Conservation (phyloP, 2,329 filamentous ascomycete species). For the Trichoderma sp. region DNA sequence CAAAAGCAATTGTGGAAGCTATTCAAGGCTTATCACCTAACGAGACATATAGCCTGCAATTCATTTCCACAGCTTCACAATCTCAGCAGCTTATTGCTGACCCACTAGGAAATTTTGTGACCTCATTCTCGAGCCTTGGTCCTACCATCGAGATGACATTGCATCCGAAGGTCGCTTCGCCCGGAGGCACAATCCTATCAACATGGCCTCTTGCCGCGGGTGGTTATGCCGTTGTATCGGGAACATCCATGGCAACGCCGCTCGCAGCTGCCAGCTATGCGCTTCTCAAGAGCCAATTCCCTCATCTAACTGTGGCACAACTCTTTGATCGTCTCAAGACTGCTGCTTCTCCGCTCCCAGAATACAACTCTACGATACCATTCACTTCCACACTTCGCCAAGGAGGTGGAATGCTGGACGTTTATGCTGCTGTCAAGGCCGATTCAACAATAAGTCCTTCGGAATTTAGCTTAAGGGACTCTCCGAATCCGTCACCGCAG, state of each 20-base stretch:
- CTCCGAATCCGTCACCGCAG: neutral
- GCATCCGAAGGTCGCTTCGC: slow-evolving; percentile 40
- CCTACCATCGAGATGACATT: slow-evolving; percentile 41
- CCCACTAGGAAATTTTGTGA: neutral
- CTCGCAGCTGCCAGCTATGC: slow-evolving; percentile 40
- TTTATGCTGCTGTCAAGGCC: neutral
- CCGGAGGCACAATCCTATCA: slow-evolving; percentile 44
- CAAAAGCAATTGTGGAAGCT: too few species aligned
- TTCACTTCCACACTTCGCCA: neutral
- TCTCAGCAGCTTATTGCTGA: neutral
- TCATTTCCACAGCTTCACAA: too few species aligned
- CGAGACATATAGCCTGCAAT: neutral
- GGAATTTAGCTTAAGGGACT: slow-evolving; percentile 5
- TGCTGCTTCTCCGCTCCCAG: neutral
- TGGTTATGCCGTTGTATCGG: slow-evolving; percentile 41
- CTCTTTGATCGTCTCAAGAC: neutral
- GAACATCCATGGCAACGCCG: slow-evolving; percentile 49
- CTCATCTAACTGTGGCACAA: neutral
- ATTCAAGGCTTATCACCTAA: too few species aligned
- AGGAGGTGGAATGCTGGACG: slow-evolving; percentile 6
- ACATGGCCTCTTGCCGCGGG: slow-evolving; percentile 42
- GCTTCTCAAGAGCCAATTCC: slow-evolving; percentile 30
- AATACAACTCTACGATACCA: neutral
- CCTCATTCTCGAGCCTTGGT: slow-evolving; percentile 38
- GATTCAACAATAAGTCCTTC: neutral